Base-by-base conservation (phyloP, 2,329 filamentous ascomycete species). In the Hymenoscyphus fructigenus region DNA sequence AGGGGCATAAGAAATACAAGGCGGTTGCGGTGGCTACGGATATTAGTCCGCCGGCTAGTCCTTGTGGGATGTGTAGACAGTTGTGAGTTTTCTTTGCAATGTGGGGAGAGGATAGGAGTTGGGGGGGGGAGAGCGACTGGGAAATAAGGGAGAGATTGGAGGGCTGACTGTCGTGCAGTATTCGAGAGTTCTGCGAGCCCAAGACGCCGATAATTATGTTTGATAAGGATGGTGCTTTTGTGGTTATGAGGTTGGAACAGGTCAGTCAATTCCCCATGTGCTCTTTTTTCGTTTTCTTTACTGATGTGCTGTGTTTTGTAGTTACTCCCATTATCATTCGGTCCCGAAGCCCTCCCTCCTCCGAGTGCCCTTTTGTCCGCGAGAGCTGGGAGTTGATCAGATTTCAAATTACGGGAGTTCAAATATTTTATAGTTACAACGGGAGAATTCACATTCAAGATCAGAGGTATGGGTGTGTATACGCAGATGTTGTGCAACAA, bases 61-160 rank as follows among this genome's bases (percentile, higher is more conserved):
- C 95, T 0, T 99, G 95, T 76, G 95, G 95, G 63, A 97, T 97
- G 93, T 98, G 94, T 77, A 84, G 94, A 72, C 94, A 97, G 77
- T 96, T 94, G 90, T 92, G 76, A 80, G 86, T 83, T 36, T 12
- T 17, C 17, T 34, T 59, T 26, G 41, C 9, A 20, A n/a, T 60
- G 29, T 28, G 41, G 57, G n/a, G 9, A 10, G 14, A 36, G 17
- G 9, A n/a, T 15, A 10, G 23, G 20, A 55, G n/a, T n/a, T n/a
- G n/a, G n/a, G n/a, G n/a, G n/a, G n/a, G n/a, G n/a, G n/a, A n/a
- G n/a, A n/a, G n/a, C n/a, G n/a, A n/a, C n/a, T n/a, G n/a, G n/a
- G n/a, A n/a, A n/a, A n/a, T n/a, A n/a, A n/a, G n/a, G n/a, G 10
- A 23, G 44, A 23, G 44, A 23, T 1, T 3, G 23, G 44, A 50